Conservation (phyloP, 2,329 filamentous ascomycete genomes). For the Curvularia spicifera region DNA sequence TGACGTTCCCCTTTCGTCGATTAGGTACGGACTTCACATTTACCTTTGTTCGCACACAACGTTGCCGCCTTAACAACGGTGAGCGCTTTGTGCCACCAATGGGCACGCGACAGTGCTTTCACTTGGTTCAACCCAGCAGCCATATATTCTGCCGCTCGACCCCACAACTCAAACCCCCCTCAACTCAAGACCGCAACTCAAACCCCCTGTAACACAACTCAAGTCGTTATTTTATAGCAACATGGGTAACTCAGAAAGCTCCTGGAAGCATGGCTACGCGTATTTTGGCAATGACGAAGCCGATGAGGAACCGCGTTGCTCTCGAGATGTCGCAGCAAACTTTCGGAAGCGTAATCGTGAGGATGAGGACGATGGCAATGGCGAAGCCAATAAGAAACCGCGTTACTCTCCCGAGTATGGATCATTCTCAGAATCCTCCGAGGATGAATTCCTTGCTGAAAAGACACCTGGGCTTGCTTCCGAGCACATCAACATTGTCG, state of each 20-base stretch:
- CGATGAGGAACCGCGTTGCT: not conserved
- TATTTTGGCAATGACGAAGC: too few species aligned
- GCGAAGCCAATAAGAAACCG: not conserved
- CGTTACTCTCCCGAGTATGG: not conserved
- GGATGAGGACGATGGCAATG: not conserved
- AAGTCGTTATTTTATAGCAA: not conserved
- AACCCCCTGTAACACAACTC: not conserved
- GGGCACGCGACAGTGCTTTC: not conserved
- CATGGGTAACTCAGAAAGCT: not conserved
- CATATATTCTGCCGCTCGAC: not conserved
- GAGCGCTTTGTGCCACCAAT: not conserved
- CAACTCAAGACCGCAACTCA: not conserved
- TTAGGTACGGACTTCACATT: not conserved
- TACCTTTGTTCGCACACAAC: not conserved
- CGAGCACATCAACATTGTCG: not conserved
- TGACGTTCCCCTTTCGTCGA: not conserved
- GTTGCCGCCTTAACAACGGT: not conserved
- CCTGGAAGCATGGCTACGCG: not conserved
- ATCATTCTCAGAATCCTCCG: not conserved
- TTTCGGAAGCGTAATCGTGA: too few species aligned
- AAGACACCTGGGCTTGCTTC: not conserved
- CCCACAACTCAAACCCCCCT: not conserved
- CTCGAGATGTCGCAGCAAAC: too few species aligned
- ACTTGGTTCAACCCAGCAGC: not conserved
- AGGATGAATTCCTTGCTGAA: too few species aligned